Evolutionary conservation across 176 grass and related monocot species (phyloP).

Genomic region (Tillandsia fasciculata): DNA sequence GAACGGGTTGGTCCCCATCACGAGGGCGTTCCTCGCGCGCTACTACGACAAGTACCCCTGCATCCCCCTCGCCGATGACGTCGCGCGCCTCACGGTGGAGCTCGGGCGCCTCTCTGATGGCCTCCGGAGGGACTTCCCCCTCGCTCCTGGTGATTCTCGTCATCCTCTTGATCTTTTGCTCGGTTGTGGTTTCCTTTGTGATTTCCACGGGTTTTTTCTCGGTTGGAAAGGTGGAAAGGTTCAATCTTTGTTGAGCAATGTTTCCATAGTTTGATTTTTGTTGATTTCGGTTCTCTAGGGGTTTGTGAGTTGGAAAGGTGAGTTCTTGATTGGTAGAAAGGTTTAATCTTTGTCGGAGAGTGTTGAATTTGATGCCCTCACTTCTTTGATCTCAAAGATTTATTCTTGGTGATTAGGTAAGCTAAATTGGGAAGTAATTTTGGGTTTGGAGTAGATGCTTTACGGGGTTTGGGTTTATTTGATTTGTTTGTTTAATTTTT

Average conservation of each 20-base stretch:
- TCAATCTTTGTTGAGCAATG: too few species aligned
- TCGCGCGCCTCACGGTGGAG: constrained; percentile 26
- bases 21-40: constrained; percentile 63
- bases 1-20: constrained; percentile 81
- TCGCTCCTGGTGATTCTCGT: constrained; percentile 37
- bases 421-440: not conserved
- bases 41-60: constrained; percentile 88
- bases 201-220: too few species aligned
- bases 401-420: not conserved
- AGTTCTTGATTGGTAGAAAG: too few species aligned
- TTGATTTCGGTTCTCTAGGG: not conserved
- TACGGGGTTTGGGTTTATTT: not conserved
- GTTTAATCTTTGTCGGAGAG: too few species aligned
- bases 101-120: constrained; percentile 42
- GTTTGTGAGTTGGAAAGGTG: too few species aligned
- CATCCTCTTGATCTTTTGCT: not conserved
- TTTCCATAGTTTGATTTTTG: not conserved
- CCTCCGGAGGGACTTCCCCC: constrained; percentile 29
- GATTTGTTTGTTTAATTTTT: not conserved
- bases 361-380: too few species aligned
- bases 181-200: too few species aligned
- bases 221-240: too few species aligned
- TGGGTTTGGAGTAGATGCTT: not conserved
- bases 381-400: not conserved
- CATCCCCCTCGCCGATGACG: constrained; percentile 35